Evolutionary conservation across 768 basidiomycete species (phyloP).

Genomic region (Kwoniella europaea): DNA sequence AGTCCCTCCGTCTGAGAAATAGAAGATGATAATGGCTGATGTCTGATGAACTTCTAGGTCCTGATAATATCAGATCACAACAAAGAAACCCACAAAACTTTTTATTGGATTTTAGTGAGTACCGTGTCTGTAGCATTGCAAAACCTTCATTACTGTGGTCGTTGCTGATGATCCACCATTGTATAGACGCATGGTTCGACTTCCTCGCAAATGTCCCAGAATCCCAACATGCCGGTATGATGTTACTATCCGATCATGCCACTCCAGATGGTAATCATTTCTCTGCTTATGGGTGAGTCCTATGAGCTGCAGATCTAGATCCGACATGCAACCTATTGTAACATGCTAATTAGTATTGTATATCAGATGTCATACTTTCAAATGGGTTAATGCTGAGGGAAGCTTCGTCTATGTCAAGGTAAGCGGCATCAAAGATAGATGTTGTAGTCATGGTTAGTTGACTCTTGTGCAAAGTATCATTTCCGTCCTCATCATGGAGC

Average conservation of each 20-base stretch:
- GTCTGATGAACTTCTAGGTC: too few species aligned
- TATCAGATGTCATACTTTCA: conserved; percentile 43
- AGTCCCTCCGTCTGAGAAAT: too few species aligned
- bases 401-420: conserved; percentile 49
- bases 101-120: conserved; percentile 49
- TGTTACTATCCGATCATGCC: conserved; percentile 53
- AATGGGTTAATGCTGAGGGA: conserved; percentile 45
- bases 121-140: not conserved
- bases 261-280: conserved; percentile 50
- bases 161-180: not conserved
- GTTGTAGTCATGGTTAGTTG: not conserved
- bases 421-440: not conserved
- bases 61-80: conserved; percentile 51
- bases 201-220: conserved; percentile 54
- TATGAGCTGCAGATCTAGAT: not conserved
- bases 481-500: conserved; percentile 40
- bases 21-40: too few species aligned
- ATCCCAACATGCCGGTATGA: conserved; percentile 52
- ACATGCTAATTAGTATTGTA: not conserved
- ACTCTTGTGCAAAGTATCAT: conserved; percentile 38
- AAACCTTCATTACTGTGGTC: too few species aligned
- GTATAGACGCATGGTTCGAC: conserved; percentile 51
- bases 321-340: too few species aligned
- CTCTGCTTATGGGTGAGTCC: conserved; percentile 37
- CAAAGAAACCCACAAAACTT: conserved; percentile 55